Conservation (phyloP, 495 filamentous ascomycete genomes). For the Tuber magnatum region DNA sequence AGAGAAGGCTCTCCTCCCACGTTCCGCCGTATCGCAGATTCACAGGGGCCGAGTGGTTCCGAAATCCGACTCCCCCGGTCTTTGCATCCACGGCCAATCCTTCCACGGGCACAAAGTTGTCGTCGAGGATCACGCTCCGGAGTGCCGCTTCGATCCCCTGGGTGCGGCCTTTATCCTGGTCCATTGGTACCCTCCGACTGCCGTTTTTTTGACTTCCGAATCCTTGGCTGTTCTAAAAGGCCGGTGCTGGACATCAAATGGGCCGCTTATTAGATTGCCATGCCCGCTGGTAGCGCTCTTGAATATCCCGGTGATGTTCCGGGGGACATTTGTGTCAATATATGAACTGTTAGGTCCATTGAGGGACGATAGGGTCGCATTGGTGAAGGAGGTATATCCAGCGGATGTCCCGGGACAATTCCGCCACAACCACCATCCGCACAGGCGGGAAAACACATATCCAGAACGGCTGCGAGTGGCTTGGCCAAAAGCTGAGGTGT, state of each 20-base stretch:
- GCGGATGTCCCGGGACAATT: slow-evolving; percentile 8
- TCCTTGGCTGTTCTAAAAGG: no score
- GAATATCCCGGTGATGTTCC: no score
- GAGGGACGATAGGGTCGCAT: not conserved
- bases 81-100: slow-evolving; percentile 46
- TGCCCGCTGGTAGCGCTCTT: no score
- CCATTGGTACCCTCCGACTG: slow-evolving; percentile 3
- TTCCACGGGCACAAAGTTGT: slow-evolving; percentile 41
- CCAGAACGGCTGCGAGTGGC: slow-evolving; percentile 1
- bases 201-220: not conserved
- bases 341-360: not conserved
- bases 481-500: no score
- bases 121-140: slow-evolving; percentile 37
- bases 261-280: no score
- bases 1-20: slow-evolving; percentile 48
- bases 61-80: slow-evolving; percentile 46
- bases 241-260: no score
- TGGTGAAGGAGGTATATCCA: not conserved
- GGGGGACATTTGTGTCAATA: slow-evolving; percentile 33
- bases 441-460: slow-evolving; percentile 7
- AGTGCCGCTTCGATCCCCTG: not conserved
- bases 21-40: no score
- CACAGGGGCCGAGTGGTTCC: slow-evolving; percentile 46
- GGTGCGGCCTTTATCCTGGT: slow-evolving; percentile 25
- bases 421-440: not conserved